Conservation (phyloP, 2,329 filamentous ascomycete genomes). For the Scedosporium apiospermum region DNA sequence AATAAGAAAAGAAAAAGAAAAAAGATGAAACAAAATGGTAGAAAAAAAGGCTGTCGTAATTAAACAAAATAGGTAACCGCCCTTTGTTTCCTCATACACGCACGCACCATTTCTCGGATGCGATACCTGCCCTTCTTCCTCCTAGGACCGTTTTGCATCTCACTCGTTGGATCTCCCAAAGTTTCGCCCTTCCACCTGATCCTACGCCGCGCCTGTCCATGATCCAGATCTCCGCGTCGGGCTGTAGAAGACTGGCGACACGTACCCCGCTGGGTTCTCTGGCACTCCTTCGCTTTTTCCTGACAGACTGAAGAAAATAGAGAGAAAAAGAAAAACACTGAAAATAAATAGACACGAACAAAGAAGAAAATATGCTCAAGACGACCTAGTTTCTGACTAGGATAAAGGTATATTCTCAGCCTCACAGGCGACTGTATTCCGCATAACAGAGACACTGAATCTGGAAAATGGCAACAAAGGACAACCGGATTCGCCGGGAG, state of each 20-base stretch:
- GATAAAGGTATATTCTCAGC: background rate
- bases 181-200: background rate
- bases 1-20: background rate
- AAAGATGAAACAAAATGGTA: slow-evolving; percentile 1
- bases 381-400: slow-evolving; percentile 8
- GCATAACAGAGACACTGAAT: background rate
- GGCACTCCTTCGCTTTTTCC: background rate
- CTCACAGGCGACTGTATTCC: slow-evolving; percentile 1
- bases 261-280: background rate
- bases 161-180: background rate
- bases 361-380: slow-evolving; percentile 5
- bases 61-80: slow-evolving; percentile 12
- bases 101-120: background rate
- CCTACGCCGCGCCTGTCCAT: too few relatives aligned
- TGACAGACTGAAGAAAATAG: background rate
- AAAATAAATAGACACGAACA: background rate
- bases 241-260: background rate
- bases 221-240: too few relatives aligned
- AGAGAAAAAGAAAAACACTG: slow-evolving; percentile 4
- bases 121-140: slow-evolving; percentile 3
- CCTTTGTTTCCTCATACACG: slow-evolving; percentile 3
- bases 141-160: slow-evolving; percentile 1
- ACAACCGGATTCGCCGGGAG: slow-evolving; percentile 4
- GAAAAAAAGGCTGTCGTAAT: slow-evolving; percentile 4
- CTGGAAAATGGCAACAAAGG: slow-evolving; percentile 1